Evolutionary conservation across 345 rosid species (phyloP), one percentile per base, ranked within the genome.

Genomic region (Populus nigra): DNA sequence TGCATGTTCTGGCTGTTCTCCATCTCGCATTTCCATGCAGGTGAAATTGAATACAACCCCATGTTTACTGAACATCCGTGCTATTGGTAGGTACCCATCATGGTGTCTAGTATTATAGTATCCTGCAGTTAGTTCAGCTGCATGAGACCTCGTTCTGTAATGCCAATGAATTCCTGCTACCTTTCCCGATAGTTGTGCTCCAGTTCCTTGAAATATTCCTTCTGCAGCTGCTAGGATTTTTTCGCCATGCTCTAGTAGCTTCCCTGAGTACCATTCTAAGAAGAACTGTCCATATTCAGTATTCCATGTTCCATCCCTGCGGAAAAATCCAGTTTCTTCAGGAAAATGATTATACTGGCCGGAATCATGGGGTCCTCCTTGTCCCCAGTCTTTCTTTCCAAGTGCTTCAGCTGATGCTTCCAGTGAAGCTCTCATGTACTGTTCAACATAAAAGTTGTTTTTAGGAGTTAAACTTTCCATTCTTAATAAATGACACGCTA

Each of bases 141-240:
- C 94, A 68, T 93, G 99, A 39, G 99, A 93, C 83, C 98, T 93
- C 31, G 98, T 89, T 89, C 83, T 82, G 88, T 96, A 89, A 72
- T 93, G 98, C 99, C 98, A 96, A 84, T 93, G 99, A 76, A 96
- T 93, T n/a, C 99, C 94, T 1, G 96, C 99, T 73, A 96, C 86
- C 80, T 93, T 93, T 38, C 93, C 98, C 0, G 98, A 96, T 43
- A 96, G 82, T 84, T 85, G 88, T 62, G 85, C 88, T 74, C 91
- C 90, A 7, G 84, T 87, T 82, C 94, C 93, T 78, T 88, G 92
- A 69, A 88, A 96, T 68, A 88, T 79, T 55, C 91, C 90, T 74
- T 85, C 84, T 5, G 97, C 98, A 27, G 94, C 89, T 78, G 90
- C 83, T 72, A 93, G 87, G 85, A 93, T 90, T 75, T 69, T 79